Percentiles rank a stretch among this genome's conserved stretches.
Conservation (phyloP, 495 filamentous ascomycete species). For the Copromyces sp. region DNA sequence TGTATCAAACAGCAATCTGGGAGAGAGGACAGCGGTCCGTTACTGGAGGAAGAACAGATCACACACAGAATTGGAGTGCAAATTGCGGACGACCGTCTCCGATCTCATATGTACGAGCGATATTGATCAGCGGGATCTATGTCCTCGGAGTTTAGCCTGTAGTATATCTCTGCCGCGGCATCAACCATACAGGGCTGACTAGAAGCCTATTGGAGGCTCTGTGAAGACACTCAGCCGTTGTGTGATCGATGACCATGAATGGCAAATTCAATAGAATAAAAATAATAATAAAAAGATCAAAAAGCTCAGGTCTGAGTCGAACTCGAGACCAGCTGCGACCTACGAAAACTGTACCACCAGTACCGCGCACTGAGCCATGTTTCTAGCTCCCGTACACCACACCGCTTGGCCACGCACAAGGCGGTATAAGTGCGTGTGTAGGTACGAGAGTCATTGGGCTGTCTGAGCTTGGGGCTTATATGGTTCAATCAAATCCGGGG, state of each 20-base stretch:
- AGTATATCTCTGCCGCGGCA: not conserved
- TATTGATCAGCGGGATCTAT: conserved; percentile 3
- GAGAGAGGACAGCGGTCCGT: conserved; percentile 4
- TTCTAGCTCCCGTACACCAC: no score
- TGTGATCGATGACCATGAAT: not conserved
- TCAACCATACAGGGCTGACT: not conserved
- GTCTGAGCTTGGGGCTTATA: no score
- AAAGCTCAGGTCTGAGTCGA: no score
- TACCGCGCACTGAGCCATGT: no score
- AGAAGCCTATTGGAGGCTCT: not conserved
- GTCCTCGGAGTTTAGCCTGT: conserved; percentile 11
- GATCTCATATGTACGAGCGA: not conserved
- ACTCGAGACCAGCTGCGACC: no score
- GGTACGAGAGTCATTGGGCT: no score
- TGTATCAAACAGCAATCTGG: not conserved
- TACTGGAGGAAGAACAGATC: not conserved
- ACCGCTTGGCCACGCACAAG: no score
- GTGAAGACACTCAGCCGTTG: not conserved
- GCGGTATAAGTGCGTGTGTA: no score
- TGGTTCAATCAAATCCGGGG: not conserved
- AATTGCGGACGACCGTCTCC: conserved; percentile 18
- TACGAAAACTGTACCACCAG: no score
- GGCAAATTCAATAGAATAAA: not conserved
- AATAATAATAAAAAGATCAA: no score
- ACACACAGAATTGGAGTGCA: not conserved